Conservation (phyloP, 176 grass and related monocot genomes). For the Areca catechu region DNA sequence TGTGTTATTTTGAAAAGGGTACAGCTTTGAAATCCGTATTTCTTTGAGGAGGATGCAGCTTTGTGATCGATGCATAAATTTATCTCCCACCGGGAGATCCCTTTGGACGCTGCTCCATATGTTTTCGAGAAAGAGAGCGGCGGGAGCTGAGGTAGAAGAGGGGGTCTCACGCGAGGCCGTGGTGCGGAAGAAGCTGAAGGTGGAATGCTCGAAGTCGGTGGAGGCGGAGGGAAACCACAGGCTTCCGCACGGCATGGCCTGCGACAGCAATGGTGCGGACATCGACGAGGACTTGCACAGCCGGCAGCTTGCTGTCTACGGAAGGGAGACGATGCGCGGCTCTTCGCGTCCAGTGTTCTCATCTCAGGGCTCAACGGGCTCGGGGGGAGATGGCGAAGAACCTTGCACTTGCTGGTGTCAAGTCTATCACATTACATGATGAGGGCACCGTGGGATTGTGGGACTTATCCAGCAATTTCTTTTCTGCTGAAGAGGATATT, state of each 20-base stretch:
- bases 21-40: no score
- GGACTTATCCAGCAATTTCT: conserved; percentile 82
- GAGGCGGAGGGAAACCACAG: background rate
- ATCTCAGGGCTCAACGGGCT: no score
- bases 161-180: conserved; percentile 8
- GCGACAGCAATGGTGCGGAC: conserved; percentile 26
- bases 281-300: no score
- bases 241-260: conserved; percentile 13
- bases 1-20: no score
- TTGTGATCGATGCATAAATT: no score
- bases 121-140: conserved; percentile 50
- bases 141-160: conserved; percentile 19
- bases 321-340: no score
- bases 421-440: conserved; percentile 60
- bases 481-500: conserved; percentile 66
- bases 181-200: conserved; percentile 37
- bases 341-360: no score
- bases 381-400: no score
- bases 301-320: no score
- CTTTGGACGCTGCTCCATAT: conserved; percentile 55
- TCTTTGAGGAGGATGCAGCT: no score
- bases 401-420: no score
- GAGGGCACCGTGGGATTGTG: conserved; percentile 55
- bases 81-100: no score
- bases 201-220: conserved; percentile 4